Conservation (phyloP, 2,329 filamentous ascomycete genomes). For the Scytalidium sp. region DNA sequence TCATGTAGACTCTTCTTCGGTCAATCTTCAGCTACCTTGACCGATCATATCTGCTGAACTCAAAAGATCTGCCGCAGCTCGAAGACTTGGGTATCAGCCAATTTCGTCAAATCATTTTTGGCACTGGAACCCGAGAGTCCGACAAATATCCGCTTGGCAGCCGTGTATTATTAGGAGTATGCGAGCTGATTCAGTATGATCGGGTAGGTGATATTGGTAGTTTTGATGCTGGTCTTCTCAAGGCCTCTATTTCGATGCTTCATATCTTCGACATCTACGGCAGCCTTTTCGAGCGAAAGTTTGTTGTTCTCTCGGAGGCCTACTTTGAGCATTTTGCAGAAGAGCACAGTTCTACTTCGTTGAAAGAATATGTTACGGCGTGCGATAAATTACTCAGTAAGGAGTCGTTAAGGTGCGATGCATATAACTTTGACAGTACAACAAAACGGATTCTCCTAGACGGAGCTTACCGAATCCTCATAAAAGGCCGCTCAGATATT, state of each 20-base stretch:
- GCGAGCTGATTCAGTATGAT: constrained; percentile 71
- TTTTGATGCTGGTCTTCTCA: constrained; percentile 65
- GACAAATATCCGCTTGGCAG: constrained; percentile 31
- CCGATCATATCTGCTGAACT: constrained; percentile 78
- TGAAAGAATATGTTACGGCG: constrained; percentile 73
- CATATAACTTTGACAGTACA: constrained; percentile 76
- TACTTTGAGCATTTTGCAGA: constrained; percentile 72
- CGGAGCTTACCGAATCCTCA: constrained; percentile 68
- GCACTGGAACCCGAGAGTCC: constrained; percentile 25
- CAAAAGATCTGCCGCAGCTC: constrained; percentile 66
- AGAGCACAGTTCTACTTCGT: constrained; percentile 54
- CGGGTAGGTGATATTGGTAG: constrained; percentile 51
- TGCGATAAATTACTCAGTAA: constrained; percentile 66
- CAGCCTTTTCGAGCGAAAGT: constrained; percentile 72
- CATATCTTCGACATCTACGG: constrained; percentile 81
- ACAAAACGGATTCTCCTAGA: constrained; percentile 77
- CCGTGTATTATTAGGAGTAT: constrained; percentile 58
- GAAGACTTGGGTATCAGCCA: constrained; percentile 76
- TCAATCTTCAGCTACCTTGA: constrained; percentile 95
- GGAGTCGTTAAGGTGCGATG: constrained; percentile 75
- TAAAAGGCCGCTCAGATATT: constrained; percentile 64
- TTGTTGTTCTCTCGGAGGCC: constrained; percentile 63
- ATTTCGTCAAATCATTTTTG: constrained; percentile 62
- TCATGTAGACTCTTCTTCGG: constrained; percentile 64
- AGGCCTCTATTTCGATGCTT: constrained; percentile 75